Percentiles rank a stretch among this genome's conserved stretches.
Conservation (phyloP, 768 basidiomycete genomes). For the Rhizopogon roseolus region DNA sequence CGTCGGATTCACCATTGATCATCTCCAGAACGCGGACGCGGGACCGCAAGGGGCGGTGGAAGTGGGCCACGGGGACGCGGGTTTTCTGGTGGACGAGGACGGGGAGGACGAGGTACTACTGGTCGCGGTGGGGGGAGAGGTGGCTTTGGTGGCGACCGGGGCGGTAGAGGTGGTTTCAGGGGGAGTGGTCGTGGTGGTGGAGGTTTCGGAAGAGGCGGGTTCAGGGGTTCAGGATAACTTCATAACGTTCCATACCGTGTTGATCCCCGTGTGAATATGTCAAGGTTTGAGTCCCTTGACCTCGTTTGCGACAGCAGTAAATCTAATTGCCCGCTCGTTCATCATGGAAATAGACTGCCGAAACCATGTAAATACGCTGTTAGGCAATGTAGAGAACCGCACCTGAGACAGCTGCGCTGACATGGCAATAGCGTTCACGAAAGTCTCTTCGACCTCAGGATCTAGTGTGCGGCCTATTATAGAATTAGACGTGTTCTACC, state of each 20-base stretch:
- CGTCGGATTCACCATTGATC: conserved; percentile 26
- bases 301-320: conserved; percentile 42
- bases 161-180: conserved; percentile 42
- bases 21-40: conserved; percentile 42
- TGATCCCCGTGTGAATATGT: conserved; percentile 5
- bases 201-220: conserved; percentile 37
- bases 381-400: conserved; percentile 2
- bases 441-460: conserved; percentile 17
- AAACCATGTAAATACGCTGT: background rate
- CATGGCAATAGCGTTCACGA: conserved; percentile 34
- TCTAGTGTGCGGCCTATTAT: conserved; percentile 17
- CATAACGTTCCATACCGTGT: background rate
- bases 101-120: conserved; percentile 31
- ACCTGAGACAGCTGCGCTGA: conserved; percentile 52
- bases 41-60: conserved; percentile 19
- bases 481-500: conserved; percentile 1
- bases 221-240: conserved; percentile 41
- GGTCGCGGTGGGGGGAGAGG: conserved; percentile 33
- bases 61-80: conserved; percentile 23
- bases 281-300: conserved; percentile 46
- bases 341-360: conserved; percentile 44
- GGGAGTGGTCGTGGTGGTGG: conserved; percentile 36
- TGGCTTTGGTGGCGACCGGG: conserved; percentile 30
- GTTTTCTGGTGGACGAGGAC: conserved; percentile 25
- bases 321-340: conserved; percentile 43